Conservation (phyloP, 495 filamentous ascomycete genomes). For the Podospora didyma region DNA sequence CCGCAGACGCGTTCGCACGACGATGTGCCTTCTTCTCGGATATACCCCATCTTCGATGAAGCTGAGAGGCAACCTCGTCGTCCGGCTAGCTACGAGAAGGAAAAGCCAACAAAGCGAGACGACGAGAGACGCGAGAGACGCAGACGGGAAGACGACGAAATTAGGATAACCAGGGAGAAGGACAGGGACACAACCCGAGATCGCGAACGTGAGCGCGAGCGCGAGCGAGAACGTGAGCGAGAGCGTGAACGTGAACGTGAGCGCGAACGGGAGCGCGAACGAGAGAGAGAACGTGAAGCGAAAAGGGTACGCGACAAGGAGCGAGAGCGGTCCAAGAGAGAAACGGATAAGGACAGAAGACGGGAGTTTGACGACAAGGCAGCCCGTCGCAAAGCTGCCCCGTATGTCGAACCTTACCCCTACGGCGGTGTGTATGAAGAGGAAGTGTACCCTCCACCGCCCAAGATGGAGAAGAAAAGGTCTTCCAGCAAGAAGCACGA, state of each 20-base stretch:
- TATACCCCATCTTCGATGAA: slow-evolving; percentile 26
- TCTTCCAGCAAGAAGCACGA: slow-evolving; percentile 36
- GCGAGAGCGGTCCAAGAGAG: slow-evolving; percentile 6
- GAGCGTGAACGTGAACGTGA: slow-evolving; percentile 20
- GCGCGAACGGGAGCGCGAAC: slow-evolving; percentile 14
- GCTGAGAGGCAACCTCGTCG: slow-evolving; percentile 32
- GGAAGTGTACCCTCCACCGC: slow-evolving; percentile 19
- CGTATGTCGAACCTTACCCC: slow-evolving; percentile 26
- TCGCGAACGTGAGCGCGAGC: slow-evolving; percentile 10
- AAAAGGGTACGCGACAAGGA: slow-evolving; percentile 23
- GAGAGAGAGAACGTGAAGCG: slow-evolving; percentile 18
- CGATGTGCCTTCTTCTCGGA: slow-evolving; percentile 29
- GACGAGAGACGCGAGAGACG: slow-evolving; percentile 37
- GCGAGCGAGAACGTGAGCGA: neutral
- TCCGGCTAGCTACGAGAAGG: slow-evolving; percentile 44
- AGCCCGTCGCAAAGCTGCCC: slow-evolving; percentile 18
- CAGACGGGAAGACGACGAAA: slow-evolving; percentile 33
- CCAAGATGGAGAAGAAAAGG: slow-evolving; percentile 39
- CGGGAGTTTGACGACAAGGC: slow-evolving; percentile 35
- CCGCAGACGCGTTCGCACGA: slow-evolving; percentile 39
- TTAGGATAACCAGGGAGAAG: slow-evolving; percentile 14
- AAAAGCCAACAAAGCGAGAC: slow-evolving; percentile 35
- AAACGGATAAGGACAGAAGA: slow-evolving; percentile 22
- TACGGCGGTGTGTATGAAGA: slow-evolving; percentile 34
- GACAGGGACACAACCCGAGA: slow-evolving; percentile 3